Conservation (phyloP, 2,329 filamentous ascomycete genomes). For the Sarocladium oryzae region DNA sequence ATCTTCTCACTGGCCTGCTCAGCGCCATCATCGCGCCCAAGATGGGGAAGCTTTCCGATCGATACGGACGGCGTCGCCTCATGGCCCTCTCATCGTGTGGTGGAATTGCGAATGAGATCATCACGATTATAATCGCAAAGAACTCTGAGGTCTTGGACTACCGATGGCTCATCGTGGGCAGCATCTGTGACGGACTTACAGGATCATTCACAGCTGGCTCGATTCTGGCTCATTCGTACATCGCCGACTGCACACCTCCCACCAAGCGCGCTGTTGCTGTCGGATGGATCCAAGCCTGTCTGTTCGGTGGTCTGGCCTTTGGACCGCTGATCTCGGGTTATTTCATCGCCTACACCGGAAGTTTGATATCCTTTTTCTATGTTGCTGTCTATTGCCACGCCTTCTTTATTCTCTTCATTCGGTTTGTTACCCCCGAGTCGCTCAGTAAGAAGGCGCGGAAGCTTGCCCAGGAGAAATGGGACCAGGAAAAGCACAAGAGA, state of each 20-base stretch:
- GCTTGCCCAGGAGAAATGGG: slow-evolving; percentile 63
- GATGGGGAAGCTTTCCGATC: slow-evolving; percentile 78
- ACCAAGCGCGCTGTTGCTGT: slow-evolving; percentile 76
- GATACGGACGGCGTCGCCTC: slow-evolving; percentile 71
- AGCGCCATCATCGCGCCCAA: slow-evolving; percentile 78
- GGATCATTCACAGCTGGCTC: slow-evolving; percentile 85
- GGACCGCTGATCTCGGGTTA: slow-evolving; percentile 79
- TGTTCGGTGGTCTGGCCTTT: slow-evolving; percentile 83
- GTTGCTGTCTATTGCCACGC: slow-evolving; percentile 65
- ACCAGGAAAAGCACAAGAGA: slow-evolving; percentile 33
- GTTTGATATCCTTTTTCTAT: slow-evolving; percentile 78
- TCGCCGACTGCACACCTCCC: slow-evolving; percentile 79
- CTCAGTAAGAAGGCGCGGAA: slow-evolving; percentile 66
- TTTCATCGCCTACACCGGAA: slow-evolving; percentile 69
- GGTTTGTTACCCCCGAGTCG: slow-evolving; percentile 75
- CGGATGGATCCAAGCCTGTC: slow-evolving; percentile 81
- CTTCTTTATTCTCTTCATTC: slow-evolving; percentile 66
- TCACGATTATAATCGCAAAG: slow-evolving; percentile 72
- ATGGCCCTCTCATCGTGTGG: slow-evolving; percentile 69
- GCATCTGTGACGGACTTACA: slow-evolving; percentile 72
- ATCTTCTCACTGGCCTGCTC: slow-evolving; percentile 66
- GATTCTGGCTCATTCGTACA: slow-evolving; percentile 74
- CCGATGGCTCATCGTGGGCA: slow-evolving; percentile 71
- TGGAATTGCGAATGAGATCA: slow-evolving; percentile 65
- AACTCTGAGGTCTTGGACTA: slow-evolving; percentile 69